Evolutionary conservation across 257 asterid species (phyloP), one percentile per base, ranked within the genome.

Genomic region (Capsicum pubescens): DNA sequence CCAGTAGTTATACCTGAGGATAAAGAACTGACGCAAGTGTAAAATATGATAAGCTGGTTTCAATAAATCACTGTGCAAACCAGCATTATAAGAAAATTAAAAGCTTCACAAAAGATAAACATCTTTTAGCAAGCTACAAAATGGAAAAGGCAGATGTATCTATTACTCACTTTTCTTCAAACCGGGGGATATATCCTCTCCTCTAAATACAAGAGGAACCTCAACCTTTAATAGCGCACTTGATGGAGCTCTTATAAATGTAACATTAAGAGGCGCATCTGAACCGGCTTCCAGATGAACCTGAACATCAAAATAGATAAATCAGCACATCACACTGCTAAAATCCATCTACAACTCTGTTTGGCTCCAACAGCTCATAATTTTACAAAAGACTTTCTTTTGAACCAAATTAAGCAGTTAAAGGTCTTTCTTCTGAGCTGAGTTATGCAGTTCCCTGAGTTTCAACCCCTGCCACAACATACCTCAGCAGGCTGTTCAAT

Each of bases 161-260:
- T 67, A 15, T 86, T 86, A 84, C 81, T 88, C 89, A 90, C 90
- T 98, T 92, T 95, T 89, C 84, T 90, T 91, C 87, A 95, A 84
- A 35, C 99, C 99, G 57, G 97, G 98, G 77, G 98, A 94, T 64
- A 94, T 91, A 88, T 95, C 99, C 8, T 95, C 99, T 84, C 98
- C 98, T 79, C 93, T 89, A 86, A 88, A 94, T 7, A 93, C 92
- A 50, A 94, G 92, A 85, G 99, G 98, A 84, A 95, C 92, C n/a
- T 94, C 97, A 70, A 95, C 97, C 87, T 89, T 92, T 67, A 92
- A 84, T 64, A 87, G 84, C 79, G 92, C 95, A 86, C 85, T 91
- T 58, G 99, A 86, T 46, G 98, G 99, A 83, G 99, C 99, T 88
- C 99, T 88, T 81, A 97, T 92, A 89, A 97, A 97, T 9, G 99